Evolutionary conservation across 2,329 filamentous ascomycete species (phyloP), one percentile per base, ranked within the genome.

Genomic region (Nemania sp.): DNA sequence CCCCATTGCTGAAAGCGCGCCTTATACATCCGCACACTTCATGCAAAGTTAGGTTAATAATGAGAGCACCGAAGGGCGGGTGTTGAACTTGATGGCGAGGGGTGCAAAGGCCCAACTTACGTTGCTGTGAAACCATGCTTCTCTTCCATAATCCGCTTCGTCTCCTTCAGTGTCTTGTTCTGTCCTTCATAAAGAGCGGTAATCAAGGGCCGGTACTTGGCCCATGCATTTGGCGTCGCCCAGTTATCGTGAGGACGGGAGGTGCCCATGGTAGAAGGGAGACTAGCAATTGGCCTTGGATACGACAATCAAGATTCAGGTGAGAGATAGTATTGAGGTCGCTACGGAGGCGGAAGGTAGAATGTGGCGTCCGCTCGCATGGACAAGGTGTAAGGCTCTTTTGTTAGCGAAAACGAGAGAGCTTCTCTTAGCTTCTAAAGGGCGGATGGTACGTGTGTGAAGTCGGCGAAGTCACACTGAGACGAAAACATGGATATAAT

Each of bases 81-180:
- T 6, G 24, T 31, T n/a, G 33, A 37, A 20, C 15, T 14, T 2
- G 28, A n/a, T n/a, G n/a, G n/a, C n/a, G n/a, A n/a, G n/a, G n/a
- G n/a, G n/a, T n/a, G n/a, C n/a, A 43, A 20, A 24, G 33, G 33
- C 11, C 22, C 14, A 44, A 31, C 66, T 64, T 53, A 68, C 66
- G 64, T 68, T 37, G 78, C 31, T 43, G 80, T 84, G 59, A 86
- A 89, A 62, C 70, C 94, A 46, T 68, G 54, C 14, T 61, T 54
- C 30, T 67, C 62, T 46, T 65, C 61, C 65, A 68, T 68, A 17
- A 67, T 36, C 40, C 57, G 56, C 61, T 66, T 68, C 8, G 65
- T 67, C 49, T 67, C 63, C 50, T 65, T 67, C 48, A 68, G 60
- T 6, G 66, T 68, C 58, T 63, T 66, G 31, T 68, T 68, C 26